Evolutionary conservation across 352 stramenopile species (phyloP).

Genomic region (Aphanomyces euteiches): DNA sequence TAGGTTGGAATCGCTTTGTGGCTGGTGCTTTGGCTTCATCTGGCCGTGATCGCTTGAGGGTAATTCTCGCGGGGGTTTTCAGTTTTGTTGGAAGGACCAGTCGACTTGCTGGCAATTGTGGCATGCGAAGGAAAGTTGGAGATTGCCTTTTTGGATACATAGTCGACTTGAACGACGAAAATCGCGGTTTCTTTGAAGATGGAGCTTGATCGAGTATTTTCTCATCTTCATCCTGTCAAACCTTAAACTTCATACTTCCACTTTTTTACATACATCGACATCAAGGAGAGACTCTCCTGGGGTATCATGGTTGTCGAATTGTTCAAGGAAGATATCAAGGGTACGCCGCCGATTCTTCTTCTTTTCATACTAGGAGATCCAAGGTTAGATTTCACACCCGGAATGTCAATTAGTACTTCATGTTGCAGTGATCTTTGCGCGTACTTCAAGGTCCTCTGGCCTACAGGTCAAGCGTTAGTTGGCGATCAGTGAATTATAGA

Average conservation of each 20-base stretch:
- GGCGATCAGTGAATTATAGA: not conserved
- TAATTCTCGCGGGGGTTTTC: not conserved
- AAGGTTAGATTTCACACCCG: not conserved
- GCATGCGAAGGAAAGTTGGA: not conserved
- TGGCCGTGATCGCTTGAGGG: constrained; percentile 1
- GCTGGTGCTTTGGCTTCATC: not conserved
- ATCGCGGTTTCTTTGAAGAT: constrained; percentile 7
- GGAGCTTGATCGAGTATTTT: not conserved
- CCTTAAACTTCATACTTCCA: not conserved
- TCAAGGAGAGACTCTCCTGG: not conserved
- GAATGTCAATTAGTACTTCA: not conserved
- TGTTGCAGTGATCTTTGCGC: constrained; percentile 2
- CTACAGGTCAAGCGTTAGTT: not conserved
- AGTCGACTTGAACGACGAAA: constrained; percentile 9
- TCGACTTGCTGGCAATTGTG: constrained; percentile 11
- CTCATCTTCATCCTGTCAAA: not conserved
- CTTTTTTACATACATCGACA: constrained; percentile 9
- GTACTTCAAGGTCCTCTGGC: constrained; percentile 4
- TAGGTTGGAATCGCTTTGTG: not conserved
- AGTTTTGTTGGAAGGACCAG: constrained; percentile 17
- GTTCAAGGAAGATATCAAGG: constrained; percentile 21
- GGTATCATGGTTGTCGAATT: not conserved
- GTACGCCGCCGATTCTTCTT: constrained; percentile 18
- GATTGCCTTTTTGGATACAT: not conserved
- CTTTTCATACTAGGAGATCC: constrained; percentile 19